Evolutionary conservation across 129 eudicot genomes (phyloP), one percentile per base, ranked within the genome.

Genomic region (Flaveria sonorensis): DNA sequence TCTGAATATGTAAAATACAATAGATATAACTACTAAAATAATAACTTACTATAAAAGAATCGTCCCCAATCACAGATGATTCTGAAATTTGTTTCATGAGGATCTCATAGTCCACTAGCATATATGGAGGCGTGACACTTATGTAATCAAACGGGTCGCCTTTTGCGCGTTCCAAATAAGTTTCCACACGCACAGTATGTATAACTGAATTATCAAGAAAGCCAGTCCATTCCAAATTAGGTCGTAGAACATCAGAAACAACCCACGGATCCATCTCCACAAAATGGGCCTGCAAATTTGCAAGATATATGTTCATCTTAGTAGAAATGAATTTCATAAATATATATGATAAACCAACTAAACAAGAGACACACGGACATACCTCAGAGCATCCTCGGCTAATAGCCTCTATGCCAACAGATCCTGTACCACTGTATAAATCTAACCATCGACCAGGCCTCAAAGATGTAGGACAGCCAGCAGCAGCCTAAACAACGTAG

Each of bases 181-280:
- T 81, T 80, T 91, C 97, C 24, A 93, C 98, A 36, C 89, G 88
- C 40, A 86, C 81, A 46, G 97, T 81, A 68, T 93, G 98, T 74
- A 91, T 89, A 57, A 83, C 86, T 0, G 98, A 91, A 61, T 72
- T 88, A 77, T 91, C 96, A 74, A 93, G 93, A 81, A 93, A 91
- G 46, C 88, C 93, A 5, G 96, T 93, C 78, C 92, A 89, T 75
- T 93, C 97, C 48, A 91, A 73, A 81, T 91, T 93, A 77, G 97
- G 97, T 43, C 79, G 86, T 19, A 91, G 81, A 76, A 93, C 85
- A 61, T 89, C 87, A 20, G 97, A 89, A 72, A 93, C 85, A 76
- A 93, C 96, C 98, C 97, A 93, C 36, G 96, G 98, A 83, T 93
- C 97, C 96, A 93, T 91, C 80, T 91, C 97, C 77, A 93, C 96